Percentiles rank a stretch among this genome's conserved stretches.
phyloP scores from a whole-genome alignment of 768 basidiomycete species.

The Tylopilus sp. region DNA sequence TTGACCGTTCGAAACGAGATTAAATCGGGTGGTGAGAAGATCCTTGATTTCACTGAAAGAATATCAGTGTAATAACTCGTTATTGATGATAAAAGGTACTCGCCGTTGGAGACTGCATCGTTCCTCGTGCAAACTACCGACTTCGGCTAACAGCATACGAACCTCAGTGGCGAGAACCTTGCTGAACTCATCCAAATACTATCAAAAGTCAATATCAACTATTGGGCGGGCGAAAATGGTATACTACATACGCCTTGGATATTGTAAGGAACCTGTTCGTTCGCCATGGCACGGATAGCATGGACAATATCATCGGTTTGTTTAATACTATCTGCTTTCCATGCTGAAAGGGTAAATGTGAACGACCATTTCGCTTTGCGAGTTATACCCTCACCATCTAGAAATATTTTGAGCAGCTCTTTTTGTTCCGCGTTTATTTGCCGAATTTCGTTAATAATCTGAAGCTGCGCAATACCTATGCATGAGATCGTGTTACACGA shows the following conservation, averaged over 20 bases:
- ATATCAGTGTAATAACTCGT: no score
- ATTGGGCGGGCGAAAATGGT: background rate
- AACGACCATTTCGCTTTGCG: background rate
- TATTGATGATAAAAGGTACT: no score
- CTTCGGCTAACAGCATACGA: slow-evolving; percentile 72
- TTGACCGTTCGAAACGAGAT: no score
- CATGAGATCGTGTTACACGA: slow-evolving; percentile 45
- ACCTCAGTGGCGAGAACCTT: slow-evolving; percentile 63
- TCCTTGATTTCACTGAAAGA: no score
- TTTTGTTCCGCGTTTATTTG: slow-evolving; percentile 18
- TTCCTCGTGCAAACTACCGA: slow-evolving; percentile 64
- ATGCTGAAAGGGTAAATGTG: slow-evolving; percentile 14
- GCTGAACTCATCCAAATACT: slow-evolving; percentile 84
- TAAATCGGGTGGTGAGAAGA: no score
- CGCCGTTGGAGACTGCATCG: no score
- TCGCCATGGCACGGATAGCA: slow-evolving; percentile 65
- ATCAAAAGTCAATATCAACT: background rate
- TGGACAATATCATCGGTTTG: slow-evolving; percentile 61
- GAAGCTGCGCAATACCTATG: no score
- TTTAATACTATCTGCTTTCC: slow-evolving; percentile 56
- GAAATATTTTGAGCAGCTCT: background rate
- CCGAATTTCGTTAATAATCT: no score
- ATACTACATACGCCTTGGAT: slow-evolving; percentile 59
- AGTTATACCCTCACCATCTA: background rate
- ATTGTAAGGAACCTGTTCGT: slow-evolving; percentile 72